Base-by-base conservation (phyloP, 257 asterid genomes). In the Nicotiana paniculata region DNA sequence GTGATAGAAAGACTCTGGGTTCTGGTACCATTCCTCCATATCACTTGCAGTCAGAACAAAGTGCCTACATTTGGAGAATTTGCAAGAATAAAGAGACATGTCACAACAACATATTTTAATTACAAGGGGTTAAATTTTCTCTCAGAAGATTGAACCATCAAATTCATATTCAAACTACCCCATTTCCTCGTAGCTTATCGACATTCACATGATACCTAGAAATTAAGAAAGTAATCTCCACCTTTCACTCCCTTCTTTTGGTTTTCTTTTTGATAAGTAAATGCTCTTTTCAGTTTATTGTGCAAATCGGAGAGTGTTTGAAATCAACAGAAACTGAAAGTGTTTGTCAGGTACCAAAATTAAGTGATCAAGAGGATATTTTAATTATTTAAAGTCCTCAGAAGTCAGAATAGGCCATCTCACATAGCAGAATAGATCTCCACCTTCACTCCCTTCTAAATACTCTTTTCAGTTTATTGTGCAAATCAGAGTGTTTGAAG, bases 1-100 rank as follows among this genome's bases (percentile, higher is more conserved):
- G 18, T 94, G 99, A 89, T 96, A 93, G 87, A 96, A 96, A 82
- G 88, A 79, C 91, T 94, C 98, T 4, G 98, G 98, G 85, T 85
- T 94, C 85, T 89, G 92, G 88, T 89, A 87, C 99, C 99, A 96
- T 83, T 94, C 98, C 83, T 95, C 98, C 90, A 94, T 85, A 86
- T 96, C 99, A 84, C 88, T 86, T 61, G 91, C 86, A 43, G 98
- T 96, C 81, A 96, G 88, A 87, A 94, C 97, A 88, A 96, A 96
- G 83, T 93, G 93, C 96, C 99, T 96, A 96, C 81, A 85, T 33
- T 72, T 86, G 86, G 85, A 83, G 83, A 58, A 82, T 81, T 59
- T 82, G 70, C 65, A 85, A 80, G 72, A 81, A 54, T 85, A 46
- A 88, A 85, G 62, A 88, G 69, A 77, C 76, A 63, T 55, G 72